Evolutionary conservation across 805 yeast species (phyloP).

Genomic region (Saccharomycopsis babjevae): DNA sequence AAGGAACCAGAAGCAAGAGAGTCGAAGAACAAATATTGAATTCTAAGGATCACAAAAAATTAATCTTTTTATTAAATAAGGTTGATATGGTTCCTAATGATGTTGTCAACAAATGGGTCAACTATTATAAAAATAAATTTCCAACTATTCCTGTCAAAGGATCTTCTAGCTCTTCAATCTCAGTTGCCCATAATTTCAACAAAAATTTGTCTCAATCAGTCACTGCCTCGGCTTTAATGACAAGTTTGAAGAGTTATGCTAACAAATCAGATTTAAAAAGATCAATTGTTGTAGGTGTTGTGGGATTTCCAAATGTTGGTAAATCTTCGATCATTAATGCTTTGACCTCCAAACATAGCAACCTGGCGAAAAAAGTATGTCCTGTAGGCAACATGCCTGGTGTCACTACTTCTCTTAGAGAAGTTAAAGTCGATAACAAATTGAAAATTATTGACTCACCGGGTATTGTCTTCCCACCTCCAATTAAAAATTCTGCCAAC

Average conservation of each 20-base stretch:
- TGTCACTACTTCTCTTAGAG: slow-evolving; percentile 84
- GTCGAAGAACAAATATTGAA: slow-evolving; percentile 85
- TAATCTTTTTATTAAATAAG: slow-evolving; percentile 80
- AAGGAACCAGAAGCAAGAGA: slow-evolving; percentile 81
- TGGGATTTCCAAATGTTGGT: slow-evolving; percentile 97
- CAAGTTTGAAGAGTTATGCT: slow-evolving; percentile 79
- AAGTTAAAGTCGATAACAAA: slow-evolving; percentile 85
- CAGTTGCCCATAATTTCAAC: slow-evolving; percentile 39
- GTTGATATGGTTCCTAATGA: slow-evolving; percentile 86
- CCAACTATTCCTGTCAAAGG: slow-evolving; percentile 89
- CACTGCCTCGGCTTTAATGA: slow-evolving; percentile 66
- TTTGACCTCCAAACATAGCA: slow-evolving; percentile 54
- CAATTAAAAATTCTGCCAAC: background rate
- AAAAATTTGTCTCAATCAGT: slow-evolving; percentile 60
- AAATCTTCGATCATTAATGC: slow-evolving; percentile 92
- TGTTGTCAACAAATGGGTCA: slow-evolving; percentile 75
- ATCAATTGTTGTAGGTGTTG: slow-evolving; percentile 86
- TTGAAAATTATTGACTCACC: slow-evolving; percentile 89
- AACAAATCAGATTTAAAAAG: slow-evolving; percentile 76
- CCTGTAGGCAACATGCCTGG: slow-evolving; percentile 98
- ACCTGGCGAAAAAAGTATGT: slow-evolving; percentile 54
- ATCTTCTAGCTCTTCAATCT: slow-evolving; percentile 49
- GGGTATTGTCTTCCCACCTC: slow-evolving; percentile 95
- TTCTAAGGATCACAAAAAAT: slow-evolving; percentile 65
- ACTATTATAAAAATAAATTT: slow-evolving; percentile 66